Conservation (phyloP, 805 yeast genomes). For the Cyberlindnera maritima region DNA sequence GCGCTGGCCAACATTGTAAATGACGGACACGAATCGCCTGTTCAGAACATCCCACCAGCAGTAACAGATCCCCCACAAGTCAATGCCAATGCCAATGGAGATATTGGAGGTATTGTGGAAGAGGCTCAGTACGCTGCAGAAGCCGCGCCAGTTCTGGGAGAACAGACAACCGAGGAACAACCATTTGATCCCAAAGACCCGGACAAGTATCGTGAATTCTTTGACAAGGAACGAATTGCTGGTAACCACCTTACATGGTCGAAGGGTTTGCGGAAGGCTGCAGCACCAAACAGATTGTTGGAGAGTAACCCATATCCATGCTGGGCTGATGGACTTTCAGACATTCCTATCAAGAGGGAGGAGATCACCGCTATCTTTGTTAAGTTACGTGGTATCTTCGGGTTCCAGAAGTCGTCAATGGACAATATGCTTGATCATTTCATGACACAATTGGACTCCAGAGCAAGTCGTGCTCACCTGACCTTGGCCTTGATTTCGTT, state of each 20-base stretch:
- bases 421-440: conserved; percentile 80
- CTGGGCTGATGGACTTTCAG: neutral
- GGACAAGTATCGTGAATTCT: neutral
- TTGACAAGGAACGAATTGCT: conserved; percentile 2
- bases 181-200: conserved; percentile 1
- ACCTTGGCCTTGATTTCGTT: conserved; percentile 66
- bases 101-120: neutral
- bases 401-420: conserved; percentile 79
- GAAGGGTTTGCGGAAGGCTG: neutral
- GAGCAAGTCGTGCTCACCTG: conserved; percentile 78
- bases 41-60: neutral
- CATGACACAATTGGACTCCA: conserved; percentile 79
- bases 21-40: neutral
- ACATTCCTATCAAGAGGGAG: conserved; percentile 31
- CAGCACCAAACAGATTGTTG: neutral
- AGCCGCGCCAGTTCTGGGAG: neutral
- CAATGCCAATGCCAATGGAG: neutral
- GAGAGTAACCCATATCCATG: neutral
- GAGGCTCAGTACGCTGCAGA: neutral
- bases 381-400: conserved; percentile 61
- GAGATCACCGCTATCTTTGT: conserved; percentile 62
- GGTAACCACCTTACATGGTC: conserved; percentile 5
- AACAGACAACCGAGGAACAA: neutral
- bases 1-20: conserved; percentile 1
- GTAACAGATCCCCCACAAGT: neutral